phyloP scores from a whole-genome alignment of 2,329 filamentous ascomycete genomes.

The Leptographium radiaticola region DNA sequence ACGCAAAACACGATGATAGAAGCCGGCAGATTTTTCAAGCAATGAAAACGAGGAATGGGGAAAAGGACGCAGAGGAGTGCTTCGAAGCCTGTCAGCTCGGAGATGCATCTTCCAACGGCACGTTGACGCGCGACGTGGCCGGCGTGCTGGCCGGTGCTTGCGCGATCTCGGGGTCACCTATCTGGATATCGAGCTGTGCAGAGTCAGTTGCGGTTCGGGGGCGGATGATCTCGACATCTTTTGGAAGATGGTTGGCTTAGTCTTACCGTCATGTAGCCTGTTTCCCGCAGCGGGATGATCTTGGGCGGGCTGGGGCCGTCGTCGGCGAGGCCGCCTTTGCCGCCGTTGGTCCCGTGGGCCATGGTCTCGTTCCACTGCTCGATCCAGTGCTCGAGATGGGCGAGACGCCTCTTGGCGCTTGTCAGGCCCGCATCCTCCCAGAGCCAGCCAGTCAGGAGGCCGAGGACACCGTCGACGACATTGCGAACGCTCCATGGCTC shows the following conservation, averaged over 20 bases:
- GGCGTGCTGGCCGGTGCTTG: conserved; percentile 12
- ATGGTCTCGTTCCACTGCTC: conserved; percentile 74
- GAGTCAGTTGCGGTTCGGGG: not conserved
- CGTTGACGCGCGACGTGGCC: conserved; percentile 3
- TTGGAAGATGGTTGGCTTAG: too few species aligned
- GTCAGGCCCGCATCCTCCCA: conserved; percentile 85
- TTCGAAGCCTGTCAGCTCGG: not conserved
- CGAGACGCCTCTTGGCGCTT: conserved; percentile 58
- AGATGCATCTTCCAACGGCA: conserved; percentile 1
- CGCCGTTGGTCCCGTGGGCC: conserved; percentile 23
- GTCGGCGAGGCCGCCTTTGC: not conserved
- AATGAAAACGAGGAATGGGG: not conserved
- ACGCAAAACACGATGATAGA: not conserved
- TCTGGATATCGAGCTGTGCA: conserved; percentile 14
- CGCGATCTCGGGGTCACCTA: conserved; percentile 14
- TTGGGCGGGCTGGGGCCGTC: conserved; percentile 11
- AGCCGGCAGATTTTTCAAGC: not conserved
- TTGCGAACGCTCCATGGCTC: conserved; percentile 66
- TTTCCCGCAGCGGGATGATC: conserved; percentile 14
- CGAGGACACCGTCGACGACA: conserved; percentile 65
- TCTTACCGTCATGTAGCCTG: conserved; percentile 15
- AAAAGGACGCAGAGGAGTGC: not conserved
- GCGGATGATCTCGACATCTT: too few species aligned
- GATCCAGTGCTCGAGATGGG: conserved; percentile 64
- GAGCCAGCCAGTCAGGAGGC: conserved; percentile 78